A percentile compares a stretch with the other conserved stretches of the same genome.
These are phyloP conservation scores for Plenodomus lindquistii DNA, from an alignment of 2,329 filamentous ascomycete genomes.

Conservation along the genomic window DNA sequence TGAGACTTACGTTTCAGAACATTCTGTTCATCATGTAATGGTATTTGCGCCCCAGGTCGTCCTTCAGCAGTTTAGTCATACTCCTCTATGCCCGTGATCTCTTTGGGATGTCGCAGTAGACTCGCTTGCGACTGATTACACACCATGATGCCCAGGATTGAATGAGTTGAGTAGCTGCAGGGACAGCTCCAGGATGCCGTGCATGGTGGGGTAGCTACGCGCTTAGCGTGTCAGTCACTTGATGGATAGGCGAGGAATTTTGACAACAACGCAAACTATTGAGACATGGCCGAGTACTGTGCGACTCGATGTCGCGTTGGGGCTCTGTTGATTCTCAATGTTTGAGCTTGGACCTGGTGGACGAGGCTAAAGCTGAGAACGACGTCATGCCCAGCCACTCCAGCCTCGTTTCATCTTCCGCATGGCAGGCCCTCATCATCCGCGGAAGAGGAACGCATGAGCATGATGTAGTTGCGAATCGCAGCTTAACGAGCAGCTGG, in stretches of 20 bases:
- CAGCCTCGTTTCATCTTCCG: background rate
- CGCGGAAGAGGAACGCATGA: background rate
- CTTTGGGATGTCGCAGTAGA: background rate
- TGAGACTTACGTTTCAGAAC: conserved; percentile 25
- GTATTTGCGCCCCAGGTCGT: conserved; percentile 15
- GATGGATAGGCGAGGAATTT: background rate
- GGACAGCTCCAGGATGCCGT: conserved; percentile 28
- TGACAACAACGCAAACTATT: background rate
- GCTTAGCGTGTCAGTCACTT: background rate
- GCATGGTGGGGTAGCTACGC: conserved; percentile 21
- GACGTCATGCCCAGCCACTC: background rate
- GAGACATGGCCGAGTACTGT: background rate
- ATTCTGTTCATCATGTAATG: conserved; percentile 13
- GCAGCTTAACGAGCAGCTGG: background rate
- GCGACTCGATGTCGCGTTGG: background rate
- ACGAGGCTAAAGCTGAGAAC: background rate
- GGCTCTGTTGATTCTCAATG: background rate
- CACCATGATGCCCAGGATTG: conserved; percentile 20
- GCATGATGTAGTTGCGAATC: background rate
- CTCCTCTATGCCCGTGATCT: background rate
- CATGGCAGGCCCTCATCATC: background rate
- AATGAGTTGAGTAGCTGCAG: conserved; percentile 28
- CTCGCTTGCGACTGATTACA: conserved; percentile 4
- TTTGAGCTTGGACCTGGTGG: background rate
- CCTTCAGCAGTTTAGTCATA: conserved; percentile 8